A percentile compares a stretch with the other conserved stretches of the same genome.
Evolutionary conservation across 768 basidiomycete species (phyloP).

Genomic region (Sporobolomyces roseus): DNA sequence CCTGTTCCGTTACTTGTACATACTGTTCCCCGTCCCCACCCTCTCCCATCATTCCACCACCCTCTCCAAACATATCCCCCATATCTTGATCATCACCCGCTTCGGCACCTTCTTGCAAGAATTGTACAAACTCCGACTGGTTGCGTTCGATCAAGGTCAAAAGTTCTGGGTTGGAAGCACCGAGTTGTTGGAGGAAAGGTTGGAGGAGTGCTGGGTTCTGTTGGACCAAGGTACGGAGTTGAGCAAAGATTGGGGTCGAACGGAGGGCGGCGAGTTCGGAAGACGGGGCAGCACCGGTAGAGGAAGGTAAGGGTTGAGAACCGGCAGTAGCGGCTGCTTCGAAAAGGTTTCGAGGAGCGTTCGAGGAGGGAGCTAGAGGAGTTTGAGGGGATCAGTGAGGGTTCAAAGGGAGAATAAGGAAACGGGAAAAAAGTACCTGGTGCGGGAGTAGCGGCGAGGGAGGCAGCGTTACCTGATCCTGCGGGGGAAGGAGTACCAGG

Average conservation of each 20-base stretch:
- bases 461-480: constrained; percentile 48
- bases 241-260: constrained; percentile 63
- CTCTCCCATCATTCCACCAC: constrained; percentile 44
- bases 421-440: constrained; percentile 39
- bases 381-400: constrained; percentile 16
- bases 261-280: constrained; percentile 55
- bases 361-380: no score
- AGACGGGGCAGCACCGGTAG: constrained; percentile 46
- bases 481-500: constrained; percentile 43
- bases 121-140: constrained; percentile 64
- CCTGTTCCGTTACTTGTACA: constrained; percentile 77
- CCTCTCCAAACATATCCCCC: constrained; percentile 41
- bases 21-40: constrained; percentile 54
- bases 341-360: constrained; percentile 42
- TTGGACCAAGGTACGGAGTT: constrained; percentile 66
- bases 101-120: constrained; percentile 56
- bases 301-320: constrained; percentile 46
- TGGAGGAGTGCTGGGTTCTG: constrained; percentile 77
- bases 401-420: no score
- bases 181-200: constrained; percentile 77
- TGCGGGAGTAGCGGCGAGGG: constrained; percentile 50
- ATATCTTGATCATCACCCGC: constrained; percentile 46
- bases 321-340: constrained; percentile 45
- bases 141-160: constrained; percentile 65
- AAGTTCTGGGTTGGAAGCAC: constrained; percentile 66